phyloP scores from a whole-genome alignment of 306 rosid genomes.

The Hylodesmum podocarpum region DNA sequence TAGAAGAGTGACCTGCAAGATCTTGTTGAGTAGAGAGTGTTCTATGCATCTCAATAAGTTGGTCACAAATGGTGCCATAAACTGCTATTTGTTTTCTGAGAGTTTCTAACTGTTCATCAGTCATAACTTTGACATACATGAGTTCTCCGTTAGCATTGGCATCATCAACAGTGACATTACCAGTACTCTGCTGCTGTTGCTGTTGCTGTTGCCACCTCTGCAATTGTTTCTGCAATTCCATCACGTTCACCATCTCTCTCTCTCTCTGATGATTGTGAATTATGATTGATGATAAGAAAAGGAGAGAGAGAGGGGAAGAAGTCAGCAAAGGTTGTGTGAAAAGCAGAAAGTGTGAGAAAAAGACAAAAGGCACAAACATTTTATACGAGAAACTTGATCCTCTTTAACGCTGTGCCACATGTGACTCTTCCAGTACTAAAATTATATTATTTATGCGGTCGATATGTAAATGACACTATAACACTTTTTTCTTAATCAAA shows the following conservation, averaged over 20 bases:
- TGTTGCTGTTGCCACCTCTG: constrained; percentile 42
- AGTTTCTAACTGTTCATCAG: constrained; percentile 92
- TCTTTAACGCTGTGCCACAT: constrained; percentile 12
- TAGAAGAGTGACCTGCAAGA: constrained; percentile 63
- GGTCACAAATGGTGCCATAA: constrained; percentile 79
- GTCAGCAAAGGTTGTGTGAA: constrained; percentile 28
- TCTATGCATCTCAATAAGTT: constrained; percentile 83
- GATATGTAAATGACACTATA: too few relatives aligned
- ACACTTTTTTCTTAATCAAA: too few relatives aligned
- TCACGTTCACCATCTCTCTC: constrained; percentile 37
- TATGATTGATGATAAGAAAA: not conserved
- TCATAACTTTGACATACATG: constrained; percentile 87
- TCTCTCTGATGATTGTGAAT: not conserved
- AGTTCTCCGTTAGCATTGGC: constrained; percentile 42
- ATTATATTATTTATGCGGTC: not conserved
- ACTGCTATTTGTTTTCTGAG: constrained; percentile 82
- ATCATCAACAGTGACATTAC: constrained; percentile 27
- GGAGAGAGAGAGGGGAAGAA: not conserved
- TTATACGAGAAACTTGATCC: not conserved
- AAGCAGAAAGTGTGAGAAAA: constrained; percentile 36
- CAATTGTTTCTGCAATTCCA: constrained; percentile 71
- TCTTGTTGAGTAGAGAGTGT: constrained; percentile 78
- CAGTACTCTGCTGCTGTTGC: too few relatives aligned
- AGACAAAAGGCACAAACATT: constrained; percentile 32
- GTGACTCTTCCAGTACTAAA: not conserved